Percentiles rank a stretch among this genome's conserved stretches.
These are phyloP conservation scores for Cryptococcus deneoformans DNA, from an alignment of 1,284 basidiomycete genomes.

Conservation along the genomic window DNA sequence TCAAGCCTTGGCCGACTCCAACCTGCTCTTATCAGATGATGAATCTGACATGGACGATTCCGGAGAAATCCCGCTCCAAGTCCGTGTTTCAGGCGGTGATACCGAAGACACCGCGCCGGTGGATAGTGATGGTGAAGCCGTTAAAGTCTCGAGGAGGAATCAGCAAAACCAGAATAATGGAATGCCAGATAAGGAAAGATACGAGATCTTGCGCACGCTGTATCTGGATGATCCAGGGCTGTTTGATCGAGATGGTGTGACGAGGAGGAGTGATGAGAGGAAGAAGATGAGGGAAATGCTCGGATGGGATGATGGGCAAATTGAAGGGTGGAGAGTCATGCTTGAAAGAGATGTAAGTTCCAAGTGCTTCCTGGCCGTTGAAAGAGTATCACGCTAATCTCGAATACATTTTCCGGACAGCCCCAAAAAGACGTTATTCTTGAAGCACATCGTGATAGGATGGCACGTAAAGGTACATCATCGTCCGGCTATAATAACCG, in stretches of 20 bases:
- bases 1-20: conserved; percentile 44
- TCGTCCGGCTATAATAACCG: neutral
- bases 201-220: conserved; percentile 49
- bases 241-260: conserved; percentile 71
- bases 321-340: conserved; percentile 86
- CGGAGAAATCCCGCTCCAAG: conserved; percentile 22
- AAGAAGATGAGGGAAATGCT: conserved; percentile 64
- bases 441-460: conserved; percentile 29
- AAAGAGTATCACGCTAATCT: neutral
- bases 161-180: neutral
- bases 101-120: conserved; percentile 22
- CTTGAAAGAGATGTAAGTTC: conserved; percentile 71
- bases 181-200: conserved; percentile 8
- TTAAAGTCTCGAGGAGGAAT: conserved; percentile 4
- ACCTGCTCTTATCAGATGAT: conserved; percentile 39
- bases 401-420: conserved; percentile 9
- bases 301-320: conserved; percentile 66
- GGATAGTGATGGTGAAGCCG: conserved; percentile 8
- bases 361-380: neutral
- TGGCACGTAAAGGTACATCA: conserved; percentile 6
- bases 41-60: conserved; percentile 50
- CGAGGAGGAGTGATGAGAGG: conserved; percentile 64
- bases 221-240: conserved; percentile 69
- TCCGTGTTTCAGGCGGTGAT: conserved; percentile 16
- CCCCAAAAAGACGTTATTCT: conserved; percentile 48